These are phyloP conservation scores for Cystofilobasidium bisporidii DNA, from an alignment of 768 basidiomycete genomes.

Conservation along the genomic window DNA sequence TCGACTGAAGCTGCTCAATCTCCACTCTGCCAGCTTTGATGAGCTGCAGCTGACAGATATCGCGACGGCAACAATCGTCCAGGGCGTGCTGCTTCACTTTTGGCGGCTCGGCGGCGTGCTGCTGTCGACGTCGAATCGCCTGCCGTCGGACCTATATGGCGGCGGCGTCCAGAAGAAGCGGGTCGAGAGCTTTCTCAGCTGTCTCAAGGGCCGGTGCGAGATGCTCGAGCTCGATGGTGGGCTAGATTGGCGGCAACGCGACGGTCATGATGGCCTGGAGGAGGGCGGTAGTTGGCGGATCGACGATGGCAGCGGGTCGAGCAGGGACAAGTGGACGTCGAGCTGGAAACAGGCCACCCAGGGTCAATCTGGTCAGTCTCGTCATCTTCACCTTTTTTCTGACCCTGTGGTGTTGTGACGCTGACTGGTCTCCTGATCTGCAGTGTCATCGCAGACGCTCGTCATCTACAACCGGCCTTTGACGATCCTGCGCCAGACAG, in stretches of 20 bases:
- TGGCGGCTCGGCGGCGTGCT: constrained; percentile 26
- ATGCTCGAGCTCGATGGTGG: constrained; percentile 27
- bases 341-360: background rate
- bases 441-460: constrained; percentile 6
- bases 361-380: background rate
- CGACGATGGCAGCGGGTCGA: background rate
- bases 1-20: too few relatives aligned
- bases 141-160: constrained; percentile 24
- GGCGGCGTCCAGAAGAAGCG: constrained; percentile 21
- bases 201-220: constrained; percentile 23
- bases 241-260: constrained; percentile 10
- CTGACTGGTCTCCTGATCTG: too few relatives aligned
- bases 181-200: constrained; percentile 21
- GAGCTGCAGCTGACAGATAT: constrained; percentile 20
- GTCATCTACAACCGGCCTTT: constrained; percentile 21
- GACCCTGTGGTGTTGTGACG: too few relatives aligned
- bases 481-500: constrained; percentile 2
- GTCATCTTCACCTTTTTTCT: background rate
- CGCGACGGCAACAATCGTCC: constrained; percentile 20
- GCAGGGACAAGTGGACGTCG: background rate
- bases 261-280: background rate
- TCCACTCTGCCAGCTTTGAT: constrained; percentile 9
- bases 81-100: constrained; percentile 11
- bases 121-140: constrained; percentile 24
- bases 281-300: constrained; percentile 9